Conservation (phyloP, 352 stramenopile genomes). For the Phytophthora constricta region DNA sequence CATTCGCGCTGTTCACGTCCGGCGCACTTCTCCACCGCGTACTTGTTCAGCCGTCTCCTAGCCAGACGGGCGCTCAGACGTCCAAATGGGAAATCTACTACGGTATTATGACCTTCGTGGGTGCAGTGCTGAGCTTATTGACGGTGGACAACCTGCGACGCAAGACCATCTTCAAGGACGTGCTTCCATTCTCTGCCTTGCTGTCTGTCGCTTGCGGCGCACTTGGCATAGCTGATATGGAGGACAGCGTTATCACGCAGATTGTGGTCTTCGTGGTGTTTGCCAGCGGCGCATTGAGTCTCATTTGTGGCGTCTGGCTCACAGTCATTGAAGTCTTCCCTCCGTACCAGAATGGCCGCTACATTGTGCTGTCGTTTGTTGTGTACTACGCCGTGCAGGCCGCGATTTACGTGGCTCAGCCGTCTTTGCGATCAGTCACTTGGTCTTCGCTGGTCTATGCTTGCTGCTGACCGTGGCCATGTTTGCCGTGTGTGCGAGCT, state of each 20-base stretch:
- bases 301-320: slow-evolving; percentile 86
- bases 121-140: slow-evolving; percentile 69
- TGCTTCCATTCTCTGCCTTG: slow-evolving; percentile 70
- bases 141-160: slow-evolving; percentile 86
- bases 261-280: slow-evolving; percentile 84
- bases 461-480: slow-evolving; percentile 75
- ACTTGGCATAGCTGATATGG: slow-evolving; percentile 52
- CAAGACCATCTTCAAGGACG: slow-evolving; percentile 91
- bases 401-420: slow-evolving; percentile 61
- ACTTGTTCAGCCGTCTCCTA: slow-evolving; percentile 54
- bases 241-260: slow-evolving; percentile 55
- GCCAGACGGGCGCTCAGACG: slow-evolving; percentile 56
- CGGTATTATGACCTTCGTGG: slow-evolving; percentile 75
- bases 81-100: slow-evolving; percentile 86
- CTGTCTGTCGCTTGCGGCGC: slow-evolving; percentile 69
- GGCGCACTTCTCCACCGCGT: slow-evolving; percentile 72
- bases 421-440: slow-evolving; percentile 83
- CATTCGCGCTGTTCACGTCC: slow-evolving; percentile 77
- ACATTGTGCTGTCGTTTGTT: slow-evolving; percentile 73
- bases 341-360: slow-evolving; percentile 74
- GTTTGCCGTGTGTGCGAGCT: slow-evolving; percentile 81
- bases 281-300: slow-evolving; percentile 60
- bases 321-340: slow-evolving; percentile 88
- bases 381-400: slow-evolving; percentile 81
- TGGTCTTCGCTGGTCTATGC: slow-evolving; percentile 76